A percentile compares a stretch with the other conserved stretches of the same genome.
Conservation (phyloP, 2,329 filamentous ascomycete species). For the Fusarium ramigenum region DNA sequence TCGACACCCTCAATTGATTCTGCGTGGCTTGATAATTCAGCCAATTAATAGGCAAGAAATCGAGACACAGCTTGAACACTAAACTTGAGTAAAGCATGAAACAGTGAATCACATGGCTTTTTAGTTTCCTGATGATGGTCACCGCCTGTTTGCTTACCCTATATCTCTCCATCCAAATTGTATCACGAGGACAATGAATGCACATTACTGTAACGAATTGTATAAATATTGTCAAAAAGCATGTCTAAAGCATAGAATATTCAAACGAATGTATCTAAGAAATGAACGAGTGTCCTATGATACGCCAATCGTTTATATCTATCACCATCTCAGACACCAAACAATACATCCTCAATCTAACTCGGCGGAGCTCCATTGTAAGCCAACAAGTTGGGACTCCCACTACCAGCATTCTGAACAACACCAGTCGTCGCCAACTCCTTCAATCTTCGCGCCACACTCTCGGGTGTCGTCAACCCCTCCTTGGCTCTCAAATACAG, state of each 20-base stretch:
- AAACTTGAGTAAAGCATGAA: background rate
- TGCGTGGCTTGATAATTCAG: constrained; percentile 1
- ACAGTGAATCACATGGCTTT: background rate
- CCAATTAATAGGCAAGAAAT: background rate
- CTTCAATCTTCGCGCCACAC: constrained; percentile 54
- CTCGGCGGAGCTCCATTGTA: constrained; percentile 54
- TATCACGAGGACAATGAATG: background rate
- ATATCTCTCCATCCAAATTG: background rate
- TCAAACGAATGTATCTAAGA: constrained; percentile 5
- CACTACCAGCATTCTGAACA: constrained; percentile 46
- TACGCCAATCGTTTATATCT: background rate
- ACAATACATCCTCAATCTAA: background rate
- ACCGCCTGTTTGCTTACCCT: background rate
- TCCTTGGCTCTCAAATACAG: constrained; percentile 58
- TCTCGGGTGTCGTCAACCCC: constrained; percentile 53
- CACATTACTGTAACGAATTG: too few relatives aligned
- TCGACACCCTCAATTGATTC: background rate
- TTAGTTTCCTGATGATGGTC: background rate
- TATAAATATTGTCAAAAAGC: too few relatives aligned
- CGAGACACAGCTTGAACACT: background rate
- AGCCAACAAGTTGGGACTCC: constrained; percentile 56
- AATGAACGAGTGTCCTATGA: constrained; percentile 1
- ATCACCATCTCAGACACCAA: background rate
- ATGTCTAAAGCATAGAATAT: background rate
- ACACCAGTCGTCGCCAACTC: constrained; percentile 52